Percentiles rank a stretch among this genome's conserved stretches.
Evolutionary conservation across 2,329 filamentous ascomycete species (phyloP).

Genomic region (Colletotrichum navitas): DNA sequence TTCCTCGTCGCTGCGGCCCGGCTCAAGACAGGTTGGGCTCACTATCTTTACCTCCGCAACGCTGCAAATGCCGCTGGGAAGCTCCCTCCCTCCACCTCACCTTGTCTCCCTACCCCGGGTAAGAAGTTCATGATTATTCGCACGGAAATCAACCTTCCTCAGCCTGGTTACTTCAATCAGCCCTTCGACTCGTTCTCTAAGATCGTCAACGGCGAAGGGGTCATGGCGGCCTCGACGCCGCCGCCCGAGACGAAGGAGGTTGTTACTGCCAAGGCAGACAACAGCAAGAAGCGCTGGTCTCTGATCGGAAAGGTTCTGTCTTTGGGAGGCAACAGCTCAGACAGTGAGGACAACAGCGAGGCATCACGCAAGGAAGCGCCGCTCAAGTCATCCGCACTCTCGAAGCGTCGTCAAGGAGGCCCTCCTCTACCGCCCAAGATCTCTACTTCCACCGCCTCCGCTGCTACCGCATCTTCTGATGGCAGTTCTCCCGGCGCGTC

Average conservation of each 20-base stretch:
- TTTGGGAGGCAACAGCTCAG: conserved; percentile 51
- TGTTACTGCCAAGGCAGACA: conserved; percentile 46
- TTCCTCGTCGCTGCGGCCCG: conserved; percentile 76
- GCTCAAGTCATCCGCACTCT: conserved; percentile 50
- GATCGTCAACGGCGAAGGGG: conserved; percentile 34
- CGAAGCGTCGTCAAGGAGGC: conserved; percentile 37
- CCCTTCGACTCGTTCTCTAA: conserved; percentile 62
- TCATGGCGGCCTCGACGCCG: conserved; percentile 28
- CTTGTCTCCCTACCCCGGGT: conserved; percentile 87
- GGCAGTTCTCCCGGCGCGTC: conserved; percentile 67
- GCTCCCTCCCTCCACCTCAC: conserved; percentile 77
- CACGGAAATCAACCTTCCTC: conserved; percentile 71
- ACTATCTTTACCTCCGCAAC: conserved; percentile 82
- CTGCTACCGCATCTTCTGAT: conserved; percentile 58
- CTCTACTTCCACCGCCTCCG: conserved; percentile 45
- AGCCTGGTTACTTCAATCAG: conserved; percentile 59
- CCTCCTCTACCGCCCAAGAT: conserved; percentile 55
- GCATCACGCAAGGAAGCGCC: conserved; percentile 64
- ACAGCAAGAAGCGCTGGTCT: conserved; percentile 71
- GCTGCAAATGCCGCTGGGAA: conserved; percentile 69
- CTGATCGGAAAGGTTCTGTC: conserved; percentile 73
- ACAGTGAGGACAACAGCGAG: conserved; percentile 62
- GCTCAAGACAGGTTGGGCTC: conserved; percentile 80
- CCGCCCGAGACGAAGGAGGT: conserved; percentile 39
- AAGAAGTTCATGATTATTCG: conserved; percentile 91